phyloP scores from a whole-genome alignment of 2,329 filamentous ascomycete genomes.

The Talaromyces marneffei region DNA sequence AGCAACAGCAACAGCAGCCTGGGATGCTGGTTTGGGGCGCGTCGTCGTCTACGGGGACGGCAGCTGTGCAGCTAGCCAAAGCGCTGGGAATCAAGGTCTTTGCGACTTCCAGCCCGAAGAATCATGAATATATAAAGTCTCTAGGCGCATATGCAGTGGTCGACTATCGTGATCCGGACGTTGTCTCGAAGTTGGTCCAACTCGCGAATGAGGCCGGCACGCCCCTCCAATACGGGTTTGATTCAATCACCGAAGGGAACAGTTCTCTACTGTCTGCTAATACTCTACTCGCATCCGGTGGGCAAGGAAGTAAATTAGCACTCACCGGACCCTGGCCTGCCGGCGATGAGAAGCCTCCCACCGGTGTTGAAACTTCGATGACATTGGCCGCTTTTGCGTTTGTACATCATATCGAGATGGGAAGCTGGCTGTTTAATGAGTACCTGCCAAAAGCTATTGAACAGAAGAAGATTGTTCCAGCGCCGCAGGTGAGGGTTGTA shows the following conservation, averaged over 20 bases:
- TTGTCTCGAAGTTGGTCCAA: background rate
- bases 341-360: background rate
- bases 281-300: background rate
- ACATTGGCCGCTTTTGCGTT: background rate
- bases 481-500: slow-evolving; percentile 1
- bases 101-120: slow-evolving; percentile 32
- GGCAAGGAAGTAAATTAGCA: background rate
- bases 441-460: background rate
- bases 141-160: slow-evolving; percentile 41
- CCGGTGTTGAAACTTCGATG: background rate
- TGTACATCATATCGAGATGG: slow-evolving; percentile 6
- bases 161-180: slow-evolving; percentile 32
- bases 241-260: background rate
- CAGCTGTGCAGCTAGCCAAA: slow-evolving; percentile 39
- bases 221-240: background rate
- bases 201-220: background rate
- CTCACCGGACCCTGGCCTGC: background rate
- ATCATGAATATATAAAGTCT: slow-evolving; percentile 38
- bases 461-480: background rate
- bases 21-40: slow-evolving; percentile 46
- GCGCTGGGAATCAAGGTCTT: slow-evolving; percentile 39
- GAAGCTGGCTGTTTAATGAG: slow-evolving; percentile 3
- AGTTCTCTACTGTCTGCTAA: background rate
- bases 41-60: slow-evolving; percentile 39
- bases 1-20: slow-evolving; percentile 30